Evolutionary conservation across 768 basidiomycete genomes (phyloP).

Genomic region (Mycena chlorophos): DNA sequence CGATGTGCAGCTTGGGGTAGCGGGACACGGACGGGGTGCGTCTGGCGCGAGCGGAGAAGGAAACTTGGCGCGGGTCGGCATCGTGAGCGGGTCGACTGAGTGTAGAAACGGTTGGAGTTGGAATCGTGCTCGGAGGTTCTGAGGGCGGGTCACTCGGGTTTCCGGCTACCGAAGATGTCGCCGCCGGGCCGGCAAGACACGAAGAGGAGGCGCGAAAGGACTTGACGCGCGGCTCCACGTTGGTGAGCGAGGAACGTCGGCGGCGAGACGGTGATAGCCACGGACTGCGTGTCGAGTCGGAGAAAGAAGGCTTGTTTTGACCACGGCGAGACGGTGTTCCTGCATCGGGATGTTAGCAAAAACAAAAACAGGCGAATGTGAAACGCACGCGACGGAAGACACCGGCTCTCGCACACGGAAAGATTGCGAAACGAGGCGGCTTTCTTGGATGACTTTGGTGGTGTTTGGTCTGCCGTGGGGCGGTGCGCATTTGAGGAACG

Average conservation of each 20-base stretch:
- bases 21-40: slow-evolving; percentile 30
- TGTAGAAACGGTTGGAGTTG: background rate
- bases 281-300: background rate
- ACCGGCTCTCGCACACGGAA: slow-evolving; percentile 10
- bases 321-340: slow-evolving; percentile 6
- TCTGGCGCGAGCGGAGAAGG: slow-evolving; percentile 31
- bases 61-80: slow-evolving; percentile 20
- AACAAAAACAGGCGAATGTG: background rate
- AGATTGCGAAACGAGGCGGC: slow-evolving; percentile 15
- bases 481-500: background rate
- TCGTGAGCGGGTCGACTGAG: slow-evolving; percentile 10
- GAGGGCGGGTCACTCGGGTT: background rate
- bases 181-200: background rate
- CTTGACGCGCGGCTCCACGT: background rate
- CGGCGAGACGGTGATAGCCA: background rate
- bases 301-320: background rate
- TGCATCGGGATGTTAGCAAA: background rate
- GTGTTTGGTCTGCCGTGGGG: background rate
- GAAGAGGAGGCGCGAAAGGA: background rate
- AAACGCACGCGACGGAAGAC: slow-evolving; percentile 15
- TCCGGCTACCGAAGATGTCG: slow-evolving; percentile 1
- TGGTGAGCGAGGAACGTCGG: background rate
- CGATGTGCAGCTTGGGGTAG: slow-evolving; percentile 48
- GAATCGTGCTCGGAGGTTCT: background rate
- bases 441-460: slow-evolving; percentile 10